Evolutionary conservation across 202 grass and related monocot species (phyloP), one percentile per base, ranked within the genome.

Genomic region (Digitaria exilis): DNA sequence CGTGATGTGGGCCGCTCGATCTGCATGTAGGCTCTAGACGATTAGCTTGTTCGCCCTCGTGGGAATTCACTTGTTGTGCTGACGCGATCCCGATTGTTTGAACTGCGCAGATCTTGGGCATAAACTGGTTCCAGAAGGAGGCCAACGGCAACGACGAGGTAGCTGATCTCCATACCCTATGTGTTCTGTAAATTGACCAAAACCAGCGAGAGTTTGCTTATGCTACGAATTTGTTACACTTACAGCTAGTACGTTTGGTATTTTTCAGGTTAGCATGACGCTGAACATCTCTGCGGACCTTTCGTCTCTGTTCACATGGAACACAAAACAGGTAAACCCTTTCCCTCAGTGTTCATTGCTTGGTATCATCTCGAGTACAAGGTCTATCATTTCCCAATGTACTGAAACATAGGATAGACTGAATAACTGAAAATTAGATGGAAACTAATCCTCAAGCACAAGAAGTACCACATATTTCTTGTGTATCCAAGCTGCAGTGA

Each of bases 61-160:
- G 32, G 14, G 11, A 71, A 50, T 43, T 78, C 31, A 22, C 51
- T 9, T 35, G 28, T 48, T 68, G 39, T 55, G 73, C 80, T 90
- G n/a, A 83, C 18, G 14, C 49, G 75, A 10, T 76, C 42, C 59
- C 7, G 7, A 12, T 82, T 5, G 37, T 62, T 57, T 70, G 17
- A 16, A 24, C 29, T 16, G 37, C 49, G 65, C 80, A 98, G 96
- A 89, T 98, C 84, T 55, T 96, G 54, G 94, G 96, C 87, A 94
- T 94, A 51, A 98, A 98, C 80, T 98, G 96, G 96, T 98, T 98
- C 80, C 96, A 96, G 84, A 98, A 96, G 70, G 92, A 98, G 88
- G 87, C 93, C 37, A 96, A 94, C 75, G 91, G 89, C 65, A 94
- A 98, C 78, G 93, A 98, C 67, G 96, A 98, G 96, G 96, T 98